Conservation (phyloP, 1,284 basidiomycete genomes). For the Heterobasidion occidentale region DNA sequence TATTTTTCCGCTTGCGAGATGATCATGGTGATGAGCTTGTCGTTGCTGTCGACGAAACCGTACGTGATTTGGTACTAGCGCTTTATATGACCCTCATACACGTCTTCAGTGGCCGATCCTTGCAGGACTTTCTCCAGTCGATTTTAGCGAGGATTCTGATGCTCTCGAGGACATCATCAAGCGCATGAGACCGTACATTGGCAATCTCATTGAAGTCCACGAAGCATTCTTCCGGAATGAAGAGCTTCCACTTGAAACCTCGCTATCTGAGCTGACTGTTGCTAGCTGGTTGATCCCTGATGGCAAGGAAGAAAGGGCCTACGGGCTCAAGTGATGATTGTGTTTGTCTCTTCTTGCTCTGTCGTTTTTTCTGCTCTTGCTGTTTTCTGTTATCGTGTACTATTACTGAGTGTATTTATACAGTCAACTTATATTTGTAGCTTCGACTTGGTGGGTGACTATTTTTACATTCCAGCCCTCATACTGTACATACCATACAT, state of each 20-base stretch:
- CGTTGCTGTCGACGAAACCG: constrained; percentile 6
- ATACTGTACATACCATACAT: too few relatives aligned
- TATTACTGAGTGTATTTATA: neutral
- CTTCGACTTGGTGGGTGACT: too few relatives aligned
- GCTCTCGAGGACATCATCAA: constrained; percentile 28
- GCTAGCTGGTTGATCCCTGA: neutral
- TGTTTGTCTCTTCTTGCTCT: neutral
- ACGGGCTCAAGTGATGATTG: neutral
- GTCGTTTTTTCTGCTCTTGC: neutral
- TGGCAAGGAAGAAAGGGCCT: neutral
- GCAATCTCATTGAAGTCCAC: constrained; percentile 24
- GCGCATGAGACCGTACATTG: constrained; percentile 35
- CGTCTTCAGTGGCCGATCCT: constrained; percentile 33
- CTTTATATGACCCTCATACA: neutral
- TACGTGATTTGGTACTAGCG: neutral
- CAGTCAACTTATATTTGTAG: neutral
- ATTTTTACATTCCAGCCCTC: too few relatives aligned
- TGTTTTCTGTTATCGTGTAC: neutral
- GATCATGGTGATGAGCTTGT: constrained; percentile 4
- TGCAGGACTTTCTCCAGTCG: constrained; percentile 31
- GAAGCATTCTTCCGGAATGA: neutral
- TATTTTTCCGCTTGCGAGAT: constrained; percentile 8
- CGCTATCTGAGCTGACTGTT: neutral
- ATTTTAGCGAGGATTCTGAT: constrained; percentile 31
- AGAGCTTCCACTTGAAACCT: neutral